Evolutionary conservation across 2,329 filamentous ascomycete genomes (phyloP), one percentile per base, ranked within the genome.

Genomic region (Shiraia bambusicola): DNA sequence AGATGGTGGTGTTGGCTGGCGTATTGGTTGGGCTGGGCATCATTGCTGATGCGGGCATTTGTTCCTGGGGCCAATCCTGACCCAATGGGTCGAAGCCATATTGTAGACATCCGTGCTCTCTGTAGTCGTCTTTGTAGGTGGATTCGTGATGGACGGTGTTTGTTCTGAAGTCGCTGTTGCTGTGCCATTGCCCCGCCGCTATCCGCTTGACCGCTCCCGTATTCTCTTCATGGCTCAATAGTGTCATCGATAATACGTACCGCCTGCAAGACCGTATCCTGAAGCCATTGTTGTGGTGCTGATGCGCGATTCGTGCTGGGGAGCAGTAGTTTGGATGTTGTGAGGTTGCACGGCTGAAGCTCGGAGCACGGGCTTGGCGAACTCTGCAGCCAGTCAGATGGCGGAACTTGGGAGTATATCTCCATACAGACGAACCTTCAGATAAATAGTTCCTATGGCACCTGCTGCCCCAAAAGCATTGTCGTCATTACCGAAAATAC

Each of bases 191-290:
- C 43, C 24, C 37, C 32, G 34, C 24, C 38, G 29, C 37, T 24
- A 22, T 32, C 24, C 30, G 43, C 39, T 47, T 47, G 38, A 37
- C 40, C 29, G 25, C 36, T 29, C 35, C 35, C 40, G 49, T 48
- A 46, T 27, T 35, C 40, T 16, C 39, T 16, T 14, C 10, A 7
- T 10, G 17, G 34, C 9, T 22, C 24, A 42, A 28, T 22, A 24
- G 14, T 10, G n/a, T 28, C 16, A 6, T 7, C 6, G 3, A 28
- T 3, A 37, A 13, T 47, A 76, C 83, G 61, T 75, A 89, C 87
- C 87, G 73, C 87, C 87, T 69, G 82, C 79, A 71, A 94, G 77
- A 71, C 87, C 87, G 71, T 84, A 92, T 74, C 87, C 87, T 64
- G 87, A 91, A 72, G 87, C 79, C 87, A 92, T 92, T 65, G 60